Evolutionary conservation across 805 yeast species (phyloP).

Genomic region (Candida ficus): DNA sequence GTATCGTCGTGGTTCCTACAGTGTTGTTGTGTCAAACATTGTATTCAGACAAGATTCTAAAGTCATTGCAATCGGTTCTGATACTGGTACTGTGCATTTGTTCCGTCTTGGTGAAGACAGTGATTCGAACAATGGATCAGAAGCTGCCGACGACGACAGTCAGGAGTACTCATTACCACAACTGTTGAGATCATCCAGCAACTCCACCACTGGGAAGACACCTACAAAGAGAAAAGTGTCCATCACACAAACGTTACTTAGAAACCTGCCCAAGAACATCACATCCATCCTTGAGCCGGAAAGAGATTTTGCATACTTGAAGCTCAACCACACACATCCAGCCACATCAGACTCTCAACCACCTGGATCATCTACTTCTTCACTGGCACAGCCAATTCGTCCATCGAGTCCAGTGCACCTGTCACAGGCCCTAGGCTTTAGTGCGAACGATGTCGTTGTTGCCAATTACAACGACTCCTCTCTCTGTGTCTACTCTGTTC

Average conservation of each 20-base stretch:
- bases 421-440: constrained; percentile 14
- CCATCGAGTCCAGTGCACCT: neutral
- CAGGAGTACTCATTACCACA: constrained; percentile 11
- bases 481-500: constrained; percentile 50
- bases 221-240: constrained; percentile 15
- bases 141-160: neutral
- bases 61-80: constrained; percentile 51
- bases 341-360: no score
- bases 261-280: constrained; percentile 25
- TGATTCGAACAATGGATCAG: neutral
- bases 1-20: constrained; percentile 76
- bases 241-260: constrained; percentile 22
- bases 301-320: constrained; percentile 58
- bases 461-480: constrained; percentile 38
- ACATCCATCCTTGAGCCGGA: constrained; percentile 60
- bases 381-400: neutral
- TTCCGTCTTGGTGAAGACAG: constrained; percentile 36
- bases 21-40: constrained; percentile 48
- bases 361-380: neutral
- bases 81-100: constrained; percentile 62
- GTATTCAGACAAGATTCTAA: constrained; percentile 45
- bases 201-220: neutral
- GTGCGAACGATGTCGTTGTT: constrained; percentile 17
- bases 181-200: constrained; percentile 10
- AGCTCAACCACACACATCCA: constrained; percentile 20